Evolutionary conservation across 2,329 filamentous ascomycete species (phyloP), one percentile per base, ranked within the genome.

Genomic region (Trichoderma koningii): DNA sequence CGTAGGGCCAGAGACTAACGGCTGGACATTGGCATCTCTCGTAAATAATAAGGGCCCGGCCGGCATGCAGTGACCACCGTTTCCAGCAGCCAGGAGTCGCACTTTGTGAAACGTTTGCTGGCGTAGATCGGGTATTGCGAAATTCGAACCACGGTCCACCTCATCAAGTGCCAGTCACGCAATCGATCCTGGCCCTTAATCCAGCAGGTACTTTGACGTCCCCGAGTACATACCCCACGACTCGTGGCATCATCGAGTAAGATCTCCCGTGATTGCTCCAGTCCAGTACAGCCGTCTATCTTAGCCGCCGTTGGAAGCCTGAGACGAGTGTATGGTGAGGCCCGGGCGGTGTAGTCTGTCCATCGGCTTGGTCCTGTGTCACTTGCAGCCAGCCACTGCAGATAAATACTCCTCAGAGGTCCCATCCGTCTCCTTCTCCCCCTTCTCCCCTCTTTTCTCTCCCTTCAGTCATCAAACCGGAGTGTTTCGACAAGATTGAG

Each of bases 101-200:
- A n/a, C 61, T 56, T 41, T 23, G 17, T 51, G 53, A 63, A 50
- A 50, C 42, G 52, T 48, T 47, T 48, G 51, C 10, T 44, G 47
- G n/a, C 44, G 64, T 50, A 55, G 56, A 65, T 65, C 56, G 42
- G 48, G 63, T 41, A 66, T 67, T 61, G 66, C 66, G 66, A 66
- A 62, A 67, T 66, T 56, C 42, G 45, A 61, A 55, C 64, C 51
- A 41, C 66, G 53, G 62, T 57, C 64, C 56, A 67, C 66, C 66
- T 67, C 66, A 67, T 67, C 53, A 51, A 59, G 48, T 60, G 44
- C 42, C 38, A 67, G 56, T 63, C 59, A 55, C 51, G 57, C 52
- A 66, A 42, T 66, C 44, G 12, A 30, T 55, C 50, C 55, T 14
- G 55, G 38, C 19, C 15, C 53, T 51, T n/a, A 44, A 41, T 45